These are phyloP conservation scores for Lunularia cruciata DNA, from an alignment of 225 moss, liverwort and hornwort species.

Conservation along the genomic window DNA sequence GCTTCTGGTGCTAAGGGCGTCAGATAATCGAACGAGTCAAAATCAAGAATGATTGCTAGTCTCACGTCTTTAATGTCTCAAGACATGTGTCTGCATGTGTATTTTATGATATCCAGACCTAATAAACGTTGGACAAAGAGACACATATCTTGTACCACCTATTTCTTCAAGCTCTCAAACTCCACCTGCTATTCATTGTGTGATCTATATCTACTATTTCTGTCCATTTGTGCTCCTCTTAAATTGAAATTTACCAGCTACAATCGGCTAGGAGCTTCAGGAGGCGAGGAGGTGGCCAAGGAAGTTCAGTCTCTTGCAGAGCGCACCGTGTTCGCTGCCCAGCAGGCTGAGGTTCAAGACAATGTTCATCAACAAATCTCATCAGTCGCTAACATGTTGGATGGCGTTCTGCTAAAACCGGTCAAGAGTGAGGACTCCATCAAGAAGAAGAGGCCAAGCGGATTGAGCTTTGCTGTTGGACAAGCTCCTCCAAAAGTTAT, in stretches of 20 bases:
- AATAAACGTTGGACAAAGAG: too few species aligned
- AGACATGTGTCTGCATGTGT: too few species aligned
- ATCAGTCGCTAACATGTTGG: conserved; percentile 46
- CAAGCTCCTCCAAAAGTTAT: conserved; percentile 46
- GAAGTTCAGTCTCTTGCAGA: conserved; percentile 45
- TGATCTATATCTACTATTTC: too few species aligned
- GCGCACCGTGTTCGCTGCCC: conserved; percentile 35
- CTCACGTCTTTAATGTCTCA: too few species aligned
- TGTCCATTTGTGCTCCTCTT: conserved; percentile 13
- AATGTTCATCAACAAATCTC: conserved; percentile 72
- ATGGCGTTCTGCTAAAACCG: conserved; percentile 55
- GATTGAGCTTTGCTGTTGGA: conserved; percentile 87
- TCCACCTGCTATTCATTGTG: too few species aligned
- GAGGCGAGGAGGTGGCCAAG: conserved; percentile 39
- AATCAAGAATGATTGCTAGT: too few species aligned
- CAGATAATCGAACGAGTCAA: too few species aligned
- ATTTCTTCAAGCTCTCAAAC: too few species aligned
- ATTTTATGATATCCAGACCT: too few species aligned
- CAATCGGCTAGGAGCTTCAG: conserved; percentile 58
- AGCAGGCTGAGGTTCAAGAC: conserved; percentile 64
- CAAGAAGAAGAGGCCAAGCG: conserved; percentile 62
- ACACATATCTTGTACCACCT: too few species aligned
- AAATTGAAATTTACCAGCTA: conserved; percentile 59
- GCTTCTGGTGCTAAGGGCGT: too few species aligned
- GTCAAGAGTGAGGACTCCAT: conserved; percentile 30